Evolutionary conservation across 78 protist species (phyloP), one percentile per base, ranked within the genome.

Genomic region (Protostelium mycophagum): DNA sequence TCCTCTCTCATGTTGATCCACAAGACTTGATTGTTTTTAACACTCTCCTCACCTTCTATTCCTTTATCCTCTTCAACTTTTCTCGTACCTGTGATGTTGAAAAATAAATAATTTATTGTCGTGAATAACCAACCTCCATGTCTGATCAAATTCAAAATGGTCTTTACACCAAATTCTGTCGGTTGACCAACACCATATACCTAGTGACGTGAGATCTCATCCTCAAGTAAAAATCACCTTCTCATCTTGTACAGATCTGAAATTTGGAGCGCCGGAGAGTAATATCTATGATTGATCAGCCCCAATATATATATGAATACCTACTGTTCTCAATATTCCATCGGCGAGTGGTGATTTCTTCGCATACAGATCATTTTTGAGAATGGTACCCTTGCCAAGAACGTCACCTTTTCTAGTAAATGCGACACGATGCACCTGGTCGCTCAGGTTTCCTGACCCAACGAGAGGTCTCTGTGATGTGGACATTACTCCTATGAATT

Each of bases 1-100:
- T 86, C 88, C 10, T 86, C 88, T 28, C 88, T n/a, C 73, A 86
- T 35, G 35, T 86, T 86, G 63, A 86, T 36, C 88, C 88, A 86
- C 88, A 86, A 16, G 63, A 86, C 73, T 51, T 16, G 5, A 5
- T 51, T 51, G 86, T 28, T 28, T 1, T 16, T 51, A 16, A 5
- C 73, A 28, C 38, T 86, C 9, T 86, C 85, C 5, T 16, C 16
- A 25, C 86, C 37, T 85, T 85, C 37, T n/a, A n/a, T n/a, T n/a
- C n/a, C n/a, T n/a, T n/a, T n/a, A 23, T 85, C 37, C 16, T 16
- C 86, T 16, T 85, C 37, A 28, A n/a, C n/a, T n/a, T n/a, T n/a
- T n/a, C n/a, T n/a, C n/a, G n/a, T n/a, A n/a, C n/a, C n/a, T n/a
- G n/a, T n/a, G n/a, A n/a, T n/a, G n/a, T n/a, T n/a, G n/a, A n/a